phyloP scores from a whole-genome alignment of 1,139 yeast genomes.

The Scheffersomyces segobiensis region DNA sequence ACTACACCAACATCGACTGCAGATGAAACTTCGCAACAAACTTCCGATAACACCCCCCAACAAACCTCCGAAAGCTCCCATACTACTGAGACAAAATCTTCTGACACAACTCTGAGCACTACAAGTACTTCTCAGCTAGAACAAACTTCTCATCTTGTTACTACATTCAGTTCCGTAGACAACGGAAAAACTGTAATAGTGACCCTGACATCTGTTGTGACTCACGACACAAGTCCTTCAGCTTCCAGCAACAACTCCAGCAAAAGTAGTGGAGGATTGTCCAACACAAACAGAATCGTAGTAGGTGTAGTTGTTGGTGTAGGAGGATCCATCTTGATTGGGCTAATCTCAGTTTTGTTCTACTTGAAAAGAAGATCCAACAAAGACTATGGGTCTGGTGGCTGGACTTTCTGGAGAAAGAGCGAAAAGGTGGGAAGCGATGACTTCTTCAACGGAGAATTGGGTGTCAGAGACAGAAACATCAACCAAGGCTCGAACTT shows the following conservation, averaged over 20 bases:
- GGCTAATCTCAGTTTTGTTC: constrained; percentile 36
- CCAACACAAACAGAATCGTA: constrained; percentile 45
- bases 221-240: constrained; percentile 25
- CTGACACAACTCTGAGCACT: not conserved
- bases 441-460: constrained; percentile 62
- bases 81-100: not conserved
- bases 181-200: constrained; percentile 41
- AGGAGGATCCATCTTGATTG: constrained; percentile 46
- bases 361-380: constrained; percentile 35
- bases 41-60: not conserved
- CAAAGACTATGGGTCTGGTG: constrained; percentile 28
- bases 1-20: constrained; percentile 6
- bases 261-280: constrained; percentile 30
- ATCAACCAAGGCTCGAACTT: constrained; percentile 51
- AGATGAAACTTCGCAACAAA: constrained; percentile 3
- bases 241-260: constrained; percentile 17
- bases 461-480: constrained; percentile 51
- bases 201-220: constrained; percentile 36
- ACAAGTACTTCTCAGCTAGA: constrained; percentile 3
- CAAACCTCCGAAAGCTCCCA: constrained; percentile 1
- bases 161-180: constrained; percentile 34
- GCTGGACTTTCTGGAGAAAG: constrained; percentile 57
- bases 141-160: constrained; percentile 16
- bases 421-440: constrained; percentile 46
- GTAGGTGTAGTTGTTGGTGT: constrained; percentile 56